A percentile compares a stretch with the other conserved stretches of the same genome.
Conservation (phyloP, 805 yeast genomes). For the Wickerhamiella azyma region DNA sequence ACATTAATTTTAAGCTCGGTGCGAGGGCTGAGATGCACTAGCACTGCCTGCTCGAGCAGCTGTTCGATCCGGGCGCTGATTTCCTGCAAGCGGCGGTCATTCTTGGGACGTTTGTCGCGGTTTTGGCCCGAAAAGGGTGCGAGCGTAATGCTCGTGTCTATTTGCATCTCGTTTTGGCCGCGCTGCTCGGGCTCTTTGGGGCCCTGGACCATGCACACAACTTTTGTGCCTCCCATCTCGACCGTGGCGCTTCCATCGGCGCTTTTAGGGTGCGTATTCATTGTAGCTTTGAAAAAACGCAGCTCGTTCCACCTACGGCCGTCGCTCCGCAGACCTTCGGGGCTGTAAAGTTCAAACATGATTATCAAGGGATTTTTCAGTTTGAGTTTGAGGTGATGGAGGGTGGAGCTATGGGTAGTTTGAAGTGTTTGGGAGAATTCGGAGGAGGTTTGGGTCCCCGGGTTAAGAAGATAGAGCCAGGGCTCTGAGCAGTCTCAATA, state of each 20-base stretch:
- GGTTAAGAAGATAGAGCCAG: no score
- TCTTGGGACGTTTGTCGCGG: conserved; percentile 52
- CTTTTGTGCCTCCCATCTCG: conserved; percentile 84
- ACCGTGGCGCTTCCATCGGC: conserved; percentile 88
- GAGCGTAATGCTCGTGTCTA: conserved; percentile 52
- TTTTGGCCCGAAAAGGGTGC: conserved; percentile 74
- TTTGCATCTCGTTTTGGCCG: conserved; percentile 37
- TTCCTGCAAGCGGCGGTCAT: conserved; percentile 37
- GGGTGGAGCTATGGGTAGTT: not conserved
- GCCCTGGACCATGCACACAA: conserved; percentile 73
- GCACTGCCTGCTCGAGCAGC: conserved; percentile 40
- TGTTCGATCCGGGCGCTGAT: conserved; percentile 22
- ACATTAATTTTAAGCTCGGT: conserved; percentile 64
- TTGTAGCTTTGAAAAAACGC: conserved; percentile 63
- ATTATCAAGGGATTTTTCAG: not conserved
- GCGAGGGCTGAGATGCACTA: conserved; percentile 64
- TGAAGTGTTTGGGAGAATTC: no score
- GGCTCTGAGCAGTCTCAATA: no score
- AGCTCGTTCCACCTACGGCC: conserved; percentile 94
- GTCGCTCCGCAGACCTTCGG: conserved; percentile 82
- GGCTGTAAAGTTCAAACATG: conserved; percentile 64
- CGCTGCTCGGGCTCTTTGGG: conserved; percentile 69
- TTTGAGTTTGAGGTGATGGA: not conserved
- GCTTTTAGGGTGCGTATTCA: conserved; percentile 70
- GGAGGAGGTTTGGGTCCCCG: no score